Evolutionary conservation across 2,329 filamentous ascomycete species (phyloP).

Genomic region (Exophiala oligosperma): DNA sequence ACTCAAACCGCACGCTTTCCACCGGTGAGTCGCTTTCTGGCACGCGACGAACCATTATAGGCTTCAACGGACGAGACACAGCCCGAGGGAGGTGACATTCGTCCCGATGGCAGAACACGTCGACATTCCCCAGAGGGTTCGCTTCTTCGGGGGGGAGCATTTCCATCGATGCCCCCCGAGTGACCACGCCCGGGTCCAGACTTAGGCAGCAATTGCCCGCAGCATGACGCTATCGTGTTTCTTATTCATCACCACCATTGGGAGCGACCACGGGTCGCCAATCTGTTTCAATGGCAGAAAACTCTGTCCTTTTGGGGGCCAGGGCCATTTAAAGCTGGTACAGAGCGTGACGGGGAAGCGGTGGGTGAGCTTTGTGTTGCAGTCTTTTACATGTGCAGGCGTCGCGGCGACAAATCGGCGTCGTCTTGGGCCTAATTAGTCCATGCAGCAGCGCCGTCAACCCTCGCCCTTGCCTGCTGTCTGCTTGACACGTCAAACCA

Average conservation of each 20-base stretch:
- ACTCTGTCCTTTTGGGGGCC: constrained; percentile 2
- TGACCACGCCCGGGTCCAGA: constrained; percentile 2
- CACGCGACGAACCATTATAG: background rate
- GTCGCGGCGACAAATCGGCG: constrained; percentile 22
- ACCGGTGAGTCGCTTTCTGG: background rate
- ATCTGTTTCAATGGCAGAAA: background rate
- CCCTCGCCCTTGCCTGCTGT: constrained; percentile 22
- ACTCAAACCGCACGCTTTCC: background rate
- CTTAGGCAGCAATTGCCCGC: constrained; percentile 25
- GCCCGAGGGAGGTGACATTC: background rate
- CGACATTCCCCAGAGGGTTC: constrained; percentile 18
- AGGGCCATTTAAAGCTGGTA: constrained; percentile 18
- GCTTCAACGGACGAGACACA: background rate
- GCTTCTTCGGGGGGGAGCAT: constrained; percentile 7
- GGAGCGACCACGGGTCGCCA: background rate
- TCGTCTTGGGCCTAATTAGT: constrained; percentile 9
- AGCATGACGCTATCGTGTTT: constrained; percentile 18
- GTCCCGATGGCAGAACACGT: constrained; percentile 18
- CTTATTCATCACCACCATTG: constrained; percentile 1
- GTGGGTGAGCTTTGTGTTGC: constrained; percentile 19
- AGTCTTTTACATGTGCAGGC: constrained; percentile 8
- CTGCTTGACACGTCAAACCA: constrained; percentile 30
- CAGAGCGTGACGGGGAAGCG: constrained; percentile 16
- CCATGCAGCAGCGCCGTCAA: constrained; percentile 20
- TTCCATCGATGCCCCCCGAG: constrained; percentile 1